Evolutionary conservation across 352 stramenopile species (phyloP).

Genomic region (Globisporangium paddicum): DNA sequence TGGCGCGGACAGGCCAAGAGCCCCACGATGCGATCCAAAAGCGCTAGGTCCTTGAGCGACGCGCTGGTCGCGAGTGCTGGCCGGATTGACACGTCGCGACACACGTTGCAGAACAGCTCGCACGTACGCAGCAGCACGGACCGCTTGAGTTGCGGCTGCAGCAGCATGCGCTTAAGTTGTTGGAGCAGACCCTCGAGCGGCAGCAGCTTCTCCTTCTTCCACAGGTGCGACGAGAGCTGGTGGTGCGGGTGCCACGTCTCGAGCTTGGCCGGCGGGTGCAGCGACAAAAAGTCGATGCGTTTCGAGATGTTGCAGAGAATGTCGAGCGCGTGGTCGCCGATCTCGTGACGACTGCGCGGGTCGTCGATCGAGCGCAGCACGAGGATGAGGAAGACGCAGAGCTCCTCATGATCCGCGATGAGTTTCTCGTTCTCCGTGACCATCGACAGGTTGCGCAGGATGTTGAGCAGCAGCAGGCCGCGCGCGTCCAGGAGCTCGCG

Average conservation of each 20-base stretch:
- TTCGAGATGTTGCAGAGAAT: slow-evolving; percentile 69
- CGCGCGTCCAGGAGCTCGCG: slow-evolving; percentile 53
- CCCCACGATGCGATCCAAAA: slow-evolving; percentile 50
- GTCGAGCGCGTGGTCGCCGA: slow-evolving; percentile 68
- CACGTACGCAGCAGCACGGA: slow-evolving; percentile 58
- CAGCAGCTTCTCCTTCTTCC: slow-evolving; percentile 51
- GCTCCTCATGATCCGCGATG: slow-evolving; percentile 58
- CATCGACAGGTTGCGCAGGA: slow-evolving; percentile 75
- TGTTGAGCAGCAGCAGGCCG: slow-evolving; percentile 61
- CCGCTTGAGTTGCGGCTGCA: slow-evolving; percentile 29
- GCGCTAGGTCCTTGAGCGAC: slow-evolving; percentile 31
- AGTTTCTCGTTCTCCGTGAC: slow-evolving; percentile 64
- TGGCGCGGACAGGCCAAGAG: slow-evolving; percentile 46
- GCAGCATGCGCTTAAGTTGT: slow-evolving; percentile 38
- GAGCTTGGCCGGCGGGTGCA: slow-evolving; percentile 47
- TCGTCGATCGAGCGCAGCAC: slow-evolving; percentile 35
- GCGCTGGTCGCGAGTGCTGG: slow-evolving; percentile 35
- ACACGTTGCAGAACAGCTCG: slow-evolving; percentile 58
- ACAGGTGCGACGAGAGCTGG: slow-evolving; percentile 53
- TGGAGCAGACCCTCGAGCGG: slow-evolving; percentile 64
- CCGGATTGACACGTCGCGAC: slow-evolving; percentile 44
- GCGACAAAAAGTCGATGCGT: slow-evolving; percentile 61
- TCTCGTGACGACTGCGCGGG: slow-evolving; percentile 43
- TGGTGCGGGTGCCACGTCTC: slow-evolving; percentile 59
- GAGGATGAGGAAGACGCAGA: slow-evolving; percentile 63